These are phyloP conservation scores for Colletotrichum somersetense DNA, from an alignment of 2,329 filamentous ascomycete species.

Conservation along the genomic window DNA sequence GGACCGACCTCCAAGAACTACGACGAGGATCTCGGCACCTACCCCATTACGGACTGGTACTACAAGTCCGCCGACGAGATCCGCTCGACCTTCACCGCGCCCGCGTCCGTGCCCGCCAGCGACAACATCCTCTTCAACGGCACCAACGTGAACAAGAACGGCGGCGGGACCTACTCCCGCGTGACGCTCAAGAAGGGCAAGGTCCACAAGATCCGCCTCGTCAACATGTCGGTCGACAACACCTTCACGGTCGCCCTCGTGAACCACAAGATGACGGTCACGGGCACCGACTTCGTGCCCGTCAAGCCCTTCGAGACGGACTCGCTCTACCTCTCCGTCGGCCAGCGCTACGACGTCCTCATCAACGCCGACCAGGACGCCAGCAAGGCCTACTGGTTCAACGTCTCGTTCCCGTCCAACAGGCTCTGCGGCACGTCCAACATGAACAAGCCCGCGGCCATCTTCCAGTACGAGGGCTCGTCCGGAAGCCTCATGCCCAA, in stretches of 20 bases:
- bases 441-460: conserved; percentile 52
- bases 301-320: conserved; percentile 73
- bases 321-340: conserved; percentile 72
- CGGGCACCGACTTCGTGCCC: conserved; percentile 74
- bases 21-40: conserved; percentile 71
- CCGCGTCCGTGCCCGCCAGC: conserved; percentile 44
- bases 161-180: conserved; percentile 53
- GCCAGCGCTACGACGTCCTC: conserved; percentile 59
- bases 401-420: conserved; percentile 50
- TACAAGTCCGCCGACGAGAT: conserved; percentile 52
- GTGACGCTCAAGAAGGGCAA: conserved; percentile 66
- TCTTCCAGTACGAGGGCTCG: conserved; percentile 55
- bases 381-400: conserved; percentile 50
- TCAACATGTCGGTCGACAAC: conserved; percentile 67
- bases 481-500: conserved; percentile 47
- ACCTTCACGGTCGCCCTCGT: conserved; percentile 69
- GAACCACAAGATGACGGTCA: conserved; percentile 72
- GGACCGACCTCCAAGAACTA: conserved; percentile 62
- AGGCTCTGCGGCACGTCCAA: conserved; percentile 51
- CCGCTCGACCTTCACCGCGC: conserved; percentile 42
- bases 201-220: conserved; percentile 69
- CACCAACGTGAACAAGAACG: conserved; percentile 50
- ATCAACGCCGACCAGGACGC: conserved; percentile 52
- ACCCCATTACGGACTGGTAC: conserved; percentile 68
- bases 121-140: conserved; percentile 61